A percentile compares a stretch with the other conserved stretches of the same genome.
phyloP scores from a whole-genome alignment of 2,329 filamentous ascomycete genomes.

The Didymella exigua region DNA sequence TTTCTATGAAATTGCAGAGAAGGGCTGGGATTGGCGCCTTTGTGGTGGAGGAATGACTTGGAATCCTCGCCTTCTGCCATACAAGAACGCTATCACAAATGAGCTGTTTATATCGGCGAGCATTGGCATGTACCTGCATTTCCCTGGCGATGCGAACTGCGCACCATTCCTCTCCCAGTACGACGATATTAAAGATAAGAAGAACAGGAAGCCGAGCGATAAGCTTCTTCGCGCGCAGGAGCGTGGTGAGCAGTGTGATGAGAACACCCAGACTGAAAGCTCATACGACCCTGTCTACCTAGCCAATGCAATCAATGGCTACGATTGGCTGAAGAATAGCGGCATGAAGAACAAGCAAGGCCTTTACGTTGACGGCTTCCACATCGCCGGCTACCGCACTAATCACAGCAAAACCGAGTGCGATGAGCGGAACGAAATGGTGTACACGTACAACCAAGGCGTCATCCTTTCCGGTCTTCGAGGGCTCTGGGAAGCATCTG shows the following conservation, averaged over 20 bases:
- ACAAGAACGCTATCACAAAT: conserved; percentile 97
- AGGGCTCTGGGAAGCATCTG: conserved; percentile 79
- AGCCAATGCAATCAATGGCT: conserved; percentile 74
- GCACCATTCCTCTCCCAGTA: conserved; percentile 65
- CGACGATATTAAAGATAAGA: conserved; percentile 19
- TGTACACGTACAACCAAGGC: conserved; percentile 96
- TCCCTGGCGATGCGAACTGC: conserved; percentile 77
- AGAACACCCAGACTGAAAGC: neutral
- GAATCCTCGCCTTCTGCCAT: conserved; percentile 76
- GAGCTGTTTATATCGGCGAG: conserved; percentile 86
- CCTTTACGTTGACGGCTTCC: conserved; percentile 86
- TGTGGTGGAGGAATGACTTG: conserved; percentile 91
- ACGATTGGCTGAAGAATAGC: conserved; percentile 77
- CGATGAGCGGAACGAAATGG: conserved; percentile 82
- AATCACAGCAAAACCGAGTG: conserved; percentile 71
- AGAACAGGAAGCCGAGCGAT: conserved; percentile 2
- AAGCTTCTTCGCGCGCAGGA: conserved; percentile 6
- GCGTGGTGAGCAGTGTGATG: conserved; percentile 19
- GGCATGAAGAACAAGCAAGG: conserved; percentile 81
- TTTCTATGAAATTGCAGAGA: conserved; percentile 81
- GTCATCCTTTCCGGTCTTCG: conserved; percentile 82
- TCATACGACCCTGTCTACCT: conserved; percentile 68
- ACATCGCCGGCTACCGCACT: conserved; percentile 68
- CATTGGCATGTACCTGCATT: conserved; percentile 86
- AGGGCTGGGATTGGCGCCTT: conserved; percentile 80